Base-by-base conservation (phyloP, 805 yeast species). In the Jamesozyma spencerorum region DNA sequence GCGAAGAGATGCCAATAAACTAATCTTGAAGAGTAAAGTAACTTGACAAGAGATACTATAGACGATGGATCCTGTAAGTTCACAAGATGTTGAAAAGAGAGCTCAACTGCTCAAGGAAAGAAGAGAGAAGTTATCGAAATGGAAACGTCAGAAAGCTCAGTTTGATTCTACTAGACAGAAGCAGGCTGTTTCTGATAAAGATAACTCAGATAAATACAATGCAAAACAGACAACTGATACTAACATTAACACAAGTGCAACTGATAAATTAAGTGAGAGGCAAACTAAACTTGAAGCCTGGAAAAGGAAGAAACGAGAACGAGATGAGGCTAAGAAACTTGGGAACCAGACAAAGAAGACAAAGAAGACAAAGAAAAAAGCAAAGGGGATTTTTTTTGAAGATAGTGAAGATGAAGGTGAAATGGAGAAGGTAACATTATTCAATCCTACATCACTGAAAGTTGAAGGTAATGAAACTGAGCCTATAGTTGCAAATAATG, bases 61-160 rank as follows among this genome's bases (percentile, higher is more conserved):
- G 15, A 36, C 18, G 20, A 50, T 49, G 55, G 37, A 47, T 41
- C 36, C 51, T 40, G 54, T 47, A 44, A 49, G 55, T 49, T 34
- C 47, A 26, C 47, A 49, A 26, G 42, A 42, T 34, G 29, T 19
- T 24, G 31, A 37, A 15, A 53, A 54, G 35, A 71, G 64, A 44
- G 65, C 63, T 40, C 62, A 61, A 42, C 54, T 57, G 26, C 54
- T 60, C 40, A 58, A 59, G 39, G 66, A 50, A 43, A 51, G 85
- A 39, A 71, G 71, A 45, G 77, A 74, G 45, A 71, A 70, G 48
- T 53, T 79, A 37, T 75, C 74, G 5, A 71, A 70, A 34, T 81
- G 85, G 85, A 77, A 74, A 50, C 65, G 63, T 48, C 74, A 74
- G 58, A 75, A 75, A 53, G 67, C 66, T 31, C 63, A 63, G 38